Evolutionary conservation across 441 rosid species (phyloP), one percentile per base, ranked within the genome.

Genomic region (Gossypium schwendimanii): DNA sequence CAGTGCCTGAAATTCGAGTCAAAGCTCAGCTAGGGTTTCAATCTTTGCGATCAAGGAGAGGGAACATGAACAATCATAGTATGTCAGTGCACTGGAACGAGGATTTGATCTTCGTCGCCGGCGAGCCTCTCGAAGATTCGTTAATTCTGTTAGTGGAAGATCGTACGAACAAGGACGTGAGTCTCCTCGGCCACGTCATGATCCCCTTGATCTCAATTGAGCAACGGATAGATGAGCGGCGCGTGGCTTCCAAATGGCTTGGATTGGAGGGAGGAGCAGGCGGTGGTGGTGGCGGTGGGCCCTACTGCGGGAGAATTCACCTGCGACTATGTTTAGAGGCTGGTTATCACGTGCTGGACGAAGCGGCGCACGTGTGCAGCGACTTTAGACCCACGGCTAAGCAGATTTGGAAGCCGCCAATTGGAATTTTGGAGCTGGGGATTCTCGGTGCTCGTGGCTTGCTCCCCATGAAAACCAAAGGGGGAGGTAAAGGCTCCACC

Each of bases 331-430:
- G 98, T 73, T 82, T 94, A 73, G 98, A 94, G 72, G 98, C 97
- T 64, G 97, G 98, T 5, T 94, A 94, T 81, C 98, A 94, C 81
- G 98, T 94, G 84, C 92, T 94, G 0, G 98, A 94, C 47, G 98
- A 94, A 77, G 98, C 98, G 4, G 95, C 98, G 58, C 98, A 94
- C 79, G 92, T 92, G 73, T 92, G 98, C 82, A 94, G 98, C 64
- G 98, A 94, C 81, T 92, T 91, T 78, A 80, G 97, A 11, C 97
- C 98, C 2, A 92, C 98, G 33, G 97, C 97, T 31, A 94, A 90
- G 83, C 95, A 92, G 85, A 91, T 94, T 0, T 94, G 98, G 97
- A 94, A 88, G 88, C 97, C 98, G 18, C 87, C 97, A 3, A 78
- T 90, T 0, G 98, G 98, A 60, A 79, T 92, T 23, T 74, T 94